Conservation (phyloP, 306 rosid species). For the Inga laurina region DNA sequence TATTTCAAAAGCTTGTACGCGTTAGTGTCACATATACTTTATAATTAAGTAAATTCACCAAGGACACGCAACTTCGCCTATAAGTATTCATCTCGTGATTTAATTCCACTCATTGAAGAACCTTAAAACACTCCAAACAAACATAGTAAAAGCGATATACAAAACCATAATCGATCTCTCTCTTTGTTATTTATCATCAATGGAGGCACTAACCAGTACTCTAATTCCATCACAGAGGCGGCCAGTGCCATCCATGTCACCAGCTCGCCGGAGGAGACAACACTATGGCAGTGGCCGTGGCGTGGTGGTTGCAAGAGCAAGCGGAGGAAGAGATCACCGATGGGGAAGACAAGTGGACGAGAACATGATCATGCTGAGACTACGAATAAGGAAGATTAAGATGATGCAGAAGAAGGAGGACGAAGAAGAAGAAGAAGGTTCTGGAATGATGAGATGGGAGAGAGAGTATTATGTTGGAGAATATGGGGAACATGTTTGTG, state of each 20-base stretch:
- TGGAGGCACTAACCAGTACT: too few species aligned
- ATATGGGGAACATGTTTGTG: conserved; percentile 30
- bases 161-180: neutral
- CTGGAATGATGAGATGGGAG: neutral
- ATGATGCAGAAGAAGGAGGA: neutral
- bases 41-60: neutral
- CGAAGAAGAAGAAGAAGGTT: too few species aligned
- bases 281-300: neutral
- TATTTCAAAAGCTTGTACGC: too few species aligned
- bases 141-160: neutral
- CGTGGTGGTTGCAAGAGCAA: neutral
- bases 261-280: neutral
- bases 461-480: conserved; percentile 13
- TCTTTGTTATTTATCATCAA: too few species aligned
- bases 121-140: neutral
- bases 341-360: conserved; percentile 35
- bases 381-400: conserved; percentile 39
- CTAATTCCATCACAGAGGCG: too few species aligned
- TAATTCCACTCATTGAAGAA: neutral
- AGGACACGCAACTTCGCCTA: neutral
- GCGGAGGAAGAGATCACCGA: neutral
- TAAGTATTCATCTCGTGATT: neutral
- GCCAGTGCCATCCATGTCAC: too few species aligned
- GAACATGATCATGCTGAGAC: conserved; percentile 36
- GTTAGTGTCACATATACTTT: neutral